Evolutionary conservation across 495 filamentous ascomycete species (phyloP).

Genomic region (Penicillium nucicola): DNA sequence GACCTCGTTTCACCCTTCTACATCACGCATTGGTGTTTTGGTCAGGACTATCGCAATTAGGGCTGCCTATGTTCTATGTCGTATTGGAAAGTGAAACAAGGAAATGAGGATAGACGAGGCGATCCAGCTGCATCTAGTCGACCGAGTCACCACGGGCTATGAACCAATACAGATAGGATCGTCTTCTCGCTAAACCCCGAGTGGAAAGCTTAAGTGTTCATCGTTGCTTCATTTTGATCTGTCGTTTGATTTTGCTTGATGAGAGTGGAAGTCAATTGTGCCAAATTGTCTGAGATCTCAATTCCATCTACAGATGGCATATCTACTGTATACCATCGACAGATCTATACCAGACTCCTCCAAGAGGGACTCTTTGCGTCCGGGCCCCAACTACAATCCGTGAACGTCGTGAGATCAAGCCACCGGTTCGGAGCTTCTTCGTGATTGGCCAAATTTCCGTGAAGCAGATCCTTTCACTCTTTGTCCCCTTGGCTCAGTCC

Average conservation of each 20-base stretch:
- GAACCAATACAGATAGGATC: conserved; percentile 1
- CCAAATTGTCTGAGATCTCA: not conserved
- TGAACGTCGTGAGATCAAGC: not conserved
- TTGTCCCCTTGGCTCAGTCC: conserved; percentile 7
- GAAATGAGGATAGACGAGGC: too few relatives aligned
- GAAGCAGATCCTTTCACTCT: conserved; percentile 20
- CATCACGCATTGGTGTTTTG: too few relatives aligned
- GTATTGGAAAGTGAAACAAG: too few relatives aligned
- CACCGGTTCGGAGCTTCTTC: not conserved
- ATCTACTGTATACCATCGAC: not conserved
- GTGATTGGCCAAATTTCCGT: conserved; percentile 23
- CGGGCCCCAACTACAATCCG: not conserved
- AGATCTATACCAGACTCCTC: not conserved
- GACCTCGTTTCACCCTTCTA: too few relatives aligned
- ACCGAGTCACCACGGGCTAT: not conserved
- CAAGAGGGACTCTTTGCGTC: not conserved
- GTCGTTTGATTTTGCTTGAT: too few relatives aligned
- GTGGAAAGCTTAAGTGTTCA: conserved; percentile 6
- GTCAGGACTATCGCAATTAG: too few relatives aligned
- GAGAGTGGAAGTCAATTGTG: too few relatives aligned
- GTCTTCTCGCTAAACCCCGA: not conserved
- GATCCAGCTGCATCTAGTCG: too few relatives aligned
- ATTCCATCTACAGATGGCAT: not conserved
- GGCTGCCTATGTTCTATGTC: too few relatives aligned
- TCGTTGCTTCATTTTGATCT: not conserved